These are phyloP conservation scores for Crithidia mellificae DNA, from an alignment of 208 protist genomes.

Conservation along the genomic window DNA sequence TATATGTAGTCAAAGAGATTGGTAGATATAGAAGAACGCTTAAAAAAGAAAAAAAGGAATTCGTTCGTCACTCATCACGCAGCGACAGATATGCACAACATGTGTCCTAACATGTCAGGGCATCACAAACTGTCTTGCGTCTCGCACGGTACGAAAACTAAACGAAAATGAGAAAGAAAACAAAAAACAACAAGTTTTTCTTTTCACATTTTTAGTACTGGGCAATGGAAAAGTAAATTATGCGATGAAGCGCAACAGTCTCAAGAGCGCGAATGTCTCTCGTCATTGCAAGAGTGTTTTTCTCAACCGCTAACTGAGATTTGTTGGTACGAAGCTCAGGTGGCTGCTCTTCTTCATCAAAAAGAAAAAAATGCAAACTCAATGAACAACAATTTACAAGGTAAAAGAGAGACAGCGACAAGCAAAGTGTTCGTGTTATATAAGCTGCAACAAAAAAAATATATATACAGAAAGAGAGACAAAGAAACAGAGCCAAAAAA, in stretches of 20 bases:
- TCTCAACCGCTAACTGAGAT: background rate
- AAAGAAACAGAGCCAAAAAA: too few relatives aligned
- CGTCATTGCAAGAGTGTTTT: background rate
- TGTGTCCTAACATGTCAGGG: background rate
- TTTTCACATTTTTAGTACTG: background rate
- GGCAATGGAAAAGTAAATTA: background rate
- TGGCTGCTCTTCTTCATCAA: background rate
- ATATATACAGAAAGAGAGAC: too few relatives aligned
- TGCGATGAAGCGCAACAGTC: background rate
- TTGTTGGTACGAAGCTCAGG: background rate
- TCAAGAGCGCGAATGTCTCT: constrained; percentile 1
- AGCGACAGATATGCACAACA: background rate
- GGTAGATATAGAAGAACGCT: background rate
- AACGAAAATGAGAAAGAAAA: background rate
- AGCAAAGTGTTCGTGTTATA: too few relatives aligned
- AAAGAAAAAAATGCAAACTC: background rate
- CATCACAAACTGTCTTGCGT: background rate
- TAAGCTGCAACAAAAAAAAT: too few relatives aligned
- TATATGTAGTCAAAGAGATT: constrained; percentile 1
- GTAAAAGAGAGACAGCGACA: too few relatives aligned
- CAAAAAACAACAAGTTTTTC: background rate
- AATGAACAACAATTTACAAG: too few relatives aligned
- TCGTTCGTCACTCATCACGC: background rate
- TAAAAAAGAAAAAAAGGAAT: background rate
- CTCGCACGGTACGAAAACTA: background rate